phyloP scores from a whole-genome alignment of 345 rosid species.

The Anacardium occidentale region DNA sequence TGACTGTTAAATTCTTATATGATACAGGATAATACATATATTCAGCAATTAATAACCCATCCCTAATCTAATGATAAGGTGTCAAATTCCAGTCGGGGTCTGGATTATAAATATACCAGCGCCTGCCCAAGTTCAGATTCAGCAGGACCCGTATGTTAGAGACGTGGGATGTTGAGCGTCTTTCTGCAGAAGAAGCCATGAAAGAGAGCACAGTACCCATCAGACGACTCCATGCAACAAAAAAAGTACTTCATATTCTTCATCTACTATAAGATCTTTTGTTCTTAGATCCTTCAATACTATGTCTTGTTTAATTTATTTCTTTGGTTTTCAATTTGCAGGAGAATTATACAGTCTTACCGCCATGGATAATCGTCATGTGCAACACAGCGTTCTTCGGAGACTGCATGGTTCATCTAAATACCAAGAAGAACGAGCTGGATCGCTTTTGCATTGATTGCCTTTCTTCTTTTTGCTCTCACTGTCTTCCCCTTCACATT shows the following conservation, averaged over 20 bases:
- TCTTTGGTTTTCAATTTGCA: slow-evolving; percentile 9
- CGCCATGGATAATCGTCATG: slow-evolving; percentile 33
- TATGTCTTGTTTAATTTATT: too few species aligned
- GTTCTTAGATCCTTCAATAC: neutral
- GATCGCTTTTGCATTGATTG: slow-evolving; percentile 38
- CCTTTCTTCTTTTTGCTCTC: slow-evolving; percentile 25
- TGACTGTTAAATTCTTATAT: too few species aligned
- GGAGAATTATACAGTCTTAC: slow-evolving; percentile 23
- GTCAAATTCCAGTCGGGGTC: neutral
- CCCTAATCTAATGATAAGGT: too few species aligned
- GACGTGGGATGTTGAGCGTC: slow-evolving; percentile 11
- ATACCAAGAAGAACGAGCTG: slow-evolving; percentile 28
- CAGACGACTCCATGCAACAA: slow-evolving; percentile 22
- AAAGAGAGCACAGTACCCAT: slow-evolving; percentile 1
- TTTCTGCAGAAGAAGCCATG: slow-evolving; percentile 3
- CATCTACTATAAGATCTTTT: neutral
- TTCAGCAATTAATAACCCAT: too few species aligned
- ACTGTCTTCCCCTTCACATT: slow-evolving; percentile 23
- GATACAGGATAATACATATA: too few species aligned
- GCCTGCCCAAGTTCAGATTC: too few species aligned
- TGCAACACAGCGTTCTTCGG: slow-evolving; percentile 28
- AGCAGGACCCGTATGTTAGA: neutral
- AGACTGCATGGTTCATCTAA: slow-evolving; percentile 19
- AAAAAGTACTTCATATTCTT: slow-evolving; percentile 1
- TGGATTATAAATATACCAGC: too few species aligned